Evolutionary conservation across 129 eudicot genomes (phyloP).

Genomic region (Daucus carota): DH1_v3.0 NC_030383.2:12764001-12764500

Average conservation of each 20-base stretch:
- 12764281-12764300: conserved; percentile 66
- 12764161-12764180: not conserved
- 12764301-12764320: conserved; percentile 84
- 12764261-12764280: conserved; percentile 73
- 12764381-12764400: not conserved
- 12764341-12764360: not conserved
- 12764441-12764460: conserved; percentile 93
- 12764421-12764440: conserved; percentile 53
- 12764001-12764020: not conserved
- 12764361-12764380: not conserved
- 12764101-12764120: conserved; percentile 92
- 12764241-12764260: conserved; percentile 96
- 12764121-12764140: not conserved
- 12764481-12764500: conserved; percentile 80
- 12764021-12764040: not conserved
- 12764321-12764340: conserved; percentile 75
- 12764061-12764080: conserved; percentile 89
- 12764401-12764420: conserved; percentile 6
- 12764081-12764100: conserved; percentile 98
- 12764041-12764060: conserved; percentile 81
- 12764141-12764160: not conserved
- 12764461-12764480: conserved; percentile 97
- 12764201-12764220: conserved; percentile 9
- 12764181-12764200: not conserved
- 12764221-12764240: conserved; percentile 99